phyloP scores from a whole-genome alignment of 345 rosid species.

The Citrus australasica region DNA sequence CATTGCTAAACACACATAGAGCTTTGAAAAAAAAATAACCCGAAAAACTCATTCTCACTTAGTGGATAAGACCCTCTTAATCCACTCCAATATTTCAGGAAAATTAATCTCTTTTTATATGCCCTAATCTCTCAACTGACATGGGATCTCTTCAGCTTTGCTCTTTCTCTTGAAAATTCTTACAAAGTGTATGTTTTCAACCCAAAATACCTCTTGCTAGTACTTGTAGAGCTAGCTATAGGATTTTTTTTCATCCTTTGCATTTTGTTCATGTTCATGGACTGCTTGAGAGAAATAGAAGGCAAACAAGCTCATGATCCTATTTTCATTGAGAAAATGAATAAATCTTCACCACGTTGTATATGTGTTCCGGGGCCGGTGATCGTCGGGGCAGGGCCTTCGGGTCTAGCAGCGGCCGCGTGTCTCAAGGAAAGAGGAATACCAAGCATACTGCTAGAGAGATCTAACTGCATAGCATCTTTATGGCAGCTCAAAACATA shows the following conservation, averaged over 20 bases:
- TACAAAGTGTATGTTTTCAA: constrained; percentile 2
- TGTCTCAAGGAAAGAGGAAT: constrained; percentile 53
- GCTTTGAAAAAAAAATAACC: constrained; percentile 19
- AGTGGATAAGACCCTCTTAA: constrained; percentile 53
- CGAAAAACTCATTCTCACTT: constrained; percentile 23
- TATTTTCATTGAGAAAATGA: constrained; percentile 28
- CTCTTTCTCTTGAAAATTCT: constrained; percentile 12
- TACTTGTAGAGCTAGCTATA: neutral
- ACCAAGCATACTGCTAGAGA: constrained; percentile 52
- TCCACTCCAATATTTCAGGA: constrained; percentile 30
- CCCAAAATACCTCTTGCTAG: neutral
- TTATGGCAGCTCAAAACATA: constrained; percentile 79
- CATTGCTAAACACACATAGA: constrained; percentile 22
- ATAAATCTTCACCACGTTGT: constrained; percentile 20
- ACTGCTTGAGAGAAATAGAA: constrained; percentile 63
- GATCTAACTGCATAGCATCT: constrained; percentile 72
- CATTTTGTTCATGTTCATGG: constrained; percentile 34
- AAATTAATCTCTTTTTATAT: constrained; percentile 13
- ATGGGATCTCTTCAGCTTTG: constrained; percentile 22
- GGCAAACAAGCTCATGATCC: constrained; percentile 80
- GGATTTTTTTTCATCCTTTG: neutral
- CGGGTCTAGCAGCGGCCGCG: constrained; percentile 75
- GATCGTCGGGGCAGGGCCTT: constrained; percentile 82
- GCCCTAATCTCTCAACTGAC: constrained; percentile 21
- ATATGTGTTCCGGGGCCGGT: constrained; percentile 43